Evolutionary conservation across 495 filamentous ascomycete species (phyloP), one percentile per base, ranked within the genome.

Genomic region (Aspergillus cavernicola): DNA sequence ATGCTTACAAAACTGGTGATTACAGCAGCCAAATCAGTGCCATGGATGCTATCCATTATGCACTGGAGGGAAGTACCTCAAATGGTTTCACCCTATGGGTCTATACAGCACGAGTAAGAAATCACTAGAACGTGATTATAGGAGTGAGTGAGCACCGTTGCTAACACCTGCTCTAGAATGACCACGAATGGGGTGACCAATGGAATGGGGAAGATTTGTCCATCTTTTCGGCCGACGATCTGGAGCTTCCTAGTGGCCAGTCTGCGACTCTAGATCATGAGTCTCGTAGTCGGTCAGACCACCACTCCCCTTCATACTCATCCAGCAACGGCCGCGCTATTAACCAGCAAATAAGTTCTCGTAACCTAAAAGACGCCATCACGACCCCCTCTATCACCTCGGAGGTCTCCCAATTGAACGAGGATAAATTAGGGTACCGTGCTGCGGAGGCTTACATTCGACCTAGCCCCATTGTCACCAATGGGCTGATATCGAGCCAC

Each of bases 151-250:
- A 59, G 57, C n/a, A 26, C 10, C 22, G 24, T 24, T n/a, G 12
- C 43, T 59, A 28, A 52, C 33, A 5, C 4, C 13, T 52, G 22
- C 12, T 39, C 6, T 36, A 88, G 78, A 98, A 97, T 65, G 85
- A 85, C 49, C 93, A 98, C 59, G 76, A 86, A 62, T 88, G 88
- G 76, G 95, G 93, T 29, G 93, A 98, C 62, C 84, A 89, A 38
- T 98, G 93, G 93, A 97, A 98, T 56, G 93, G 93, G 24, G 93
- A 98, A 60, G 93, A 98, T 70, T 74, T 98, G 15, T 96, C 90
- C 7, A 95, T 98, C 29, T 88, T 82, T 62, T 96, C 89, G 0
- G 53, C 76, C 3, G 91, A 98, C 57, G 93, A 98, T 63, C 80
- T 80, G 19, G 78, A 84, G 20, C 75, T 95, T 0, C 78, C 66